Evolutionary conservation across 495 filamentous ascomycete species (phyloP), one percentile per base, ranked within the genome.

Genomic region (Hypoxylon lenormandii): DNA sequence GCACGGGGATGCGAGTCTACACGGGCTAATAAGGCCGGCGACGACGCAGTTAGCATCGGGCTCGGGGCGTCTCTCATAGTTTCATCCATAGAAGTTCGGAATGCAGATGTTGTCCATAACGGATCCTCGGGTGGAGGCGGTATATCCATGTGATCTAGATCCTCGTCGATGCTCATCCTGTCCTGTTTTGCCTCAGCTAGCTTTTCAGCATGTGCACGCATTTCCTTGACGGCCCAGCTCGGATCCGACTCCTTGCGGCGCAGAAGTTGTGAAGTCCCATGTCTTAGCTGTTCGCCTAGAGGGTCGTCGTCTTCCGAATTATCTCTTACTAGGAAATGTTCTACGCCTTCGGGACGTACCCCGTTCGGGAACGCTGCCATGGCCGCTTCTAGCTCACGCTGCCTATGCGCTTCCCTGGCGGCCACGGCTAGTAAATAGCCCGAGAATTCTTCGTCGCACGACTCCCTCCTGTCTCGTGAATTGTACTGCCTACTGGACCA

Each of bases 361-460:
- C 76, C 75, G 76, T 83, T 83, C 62, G 81, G 80, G 66, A 83
- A 83, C 36, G 81, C 80, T 47, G 80, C 79, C 76, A 84, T 78
- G 69, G 80, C 80, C 54, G 78, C 72, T 74, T 84, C 78, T 42
- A 82, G 74, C 55, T 84, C 73, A 66, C 73, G 70, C 74, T 94
- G 89, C 74, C 87, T 87, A 74, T 94, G 88, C 12, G 91, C 91
- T 60, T 91, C 89, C 52, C 84, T 86, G 38, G 90, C 90, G 18
- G 92, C 91, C 52, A 96, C 79, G 18, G 89, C 87, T 15, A 94
- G 84, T 40, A 96, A 77, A 68, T 92, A 93, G 11, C 88, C 88
- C 45, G 89, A 88, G 60, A 91, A 88, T 61, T 86, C 82, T 36
- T 88, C 88, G 76, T 94, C 89, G 51, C 87, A 88, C 50, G 83